Percentiles rank a stretch among this genome's conserved stretches.
Conservation (phyloP, 495 filamentous ascomycete genomes). For the Astrocystis sublimbata region DNA sequence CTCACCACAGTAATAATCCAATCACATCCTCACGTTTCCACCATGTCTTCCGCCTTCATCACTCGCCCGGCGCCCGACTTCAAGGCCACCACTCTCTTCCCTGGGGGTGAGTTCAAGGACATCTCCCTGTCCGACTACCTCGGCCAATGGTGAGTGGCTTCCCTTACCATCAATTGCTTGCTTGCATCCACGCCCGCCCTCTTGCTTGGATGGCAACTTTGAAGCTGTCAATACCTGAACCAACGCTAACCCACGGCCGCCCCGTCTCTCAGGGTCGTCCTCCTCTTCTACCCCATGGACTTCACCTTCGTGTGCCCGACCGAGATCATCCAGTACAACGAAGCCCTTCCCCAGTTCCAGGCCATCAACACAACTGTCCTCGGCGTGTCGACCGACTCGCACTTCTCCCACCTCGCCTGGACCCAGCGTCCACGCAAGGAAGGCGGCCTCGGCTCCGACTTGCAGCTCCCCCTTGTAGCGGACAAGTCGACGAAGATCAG, state of each 20-base stretch:
- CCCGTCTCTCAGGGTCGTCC: slow-evolving; percentile 28
- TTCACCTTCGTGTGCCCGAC: slow-evolving; percentile 56
- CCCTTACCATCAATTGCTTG: neutral
- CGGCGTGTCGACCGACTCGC: slow-evolving; percentile 41
- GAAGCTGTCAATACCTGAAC: neutral
- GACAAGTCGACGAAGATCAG: slow-evolving; percentile 59
- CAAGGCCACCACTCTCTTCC: slow-evolving; percentile 48
- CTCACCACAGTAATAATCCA: neutral
- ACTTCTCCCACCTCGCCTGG: slow-evolving; percentile 59
- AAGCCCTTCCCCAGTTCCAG: slow-evolving; percentile 34
- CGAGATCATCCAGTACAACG: slow-evolving; percentile 50
- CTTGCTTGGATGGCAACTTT: neutral
- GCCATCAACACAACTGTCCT: slow-evolving; percentile 34
- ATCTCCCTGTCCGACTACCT: slow-evolving; percentile 34
- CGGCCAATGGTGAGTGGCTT: slow-evolving; percentile 31
- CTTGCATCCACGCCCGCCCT: slow-evolving; percentile 1
- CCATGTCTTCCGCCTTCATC: slow-evolving; percentile 45
- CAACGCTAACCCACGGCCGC: neutral
- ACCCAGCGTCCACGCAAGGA: slow-evolving; percentile 50
- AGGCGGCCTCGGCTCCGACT: slow-evolving; percentile 53
- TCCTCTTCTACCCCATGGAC: slow-evolving; percentile 35
- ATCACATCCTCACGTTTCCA: neutral
- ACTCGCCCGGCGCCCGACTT: slow-evolving; percentile 56
- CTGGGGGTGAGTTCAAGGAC: slow-evolving; percentile 49
- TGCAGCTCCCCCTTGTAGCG: slow-evolving; percentile 55